Conservation (phyloP, 805 yeast genomes). For the Starmerella powellii region DNA sequence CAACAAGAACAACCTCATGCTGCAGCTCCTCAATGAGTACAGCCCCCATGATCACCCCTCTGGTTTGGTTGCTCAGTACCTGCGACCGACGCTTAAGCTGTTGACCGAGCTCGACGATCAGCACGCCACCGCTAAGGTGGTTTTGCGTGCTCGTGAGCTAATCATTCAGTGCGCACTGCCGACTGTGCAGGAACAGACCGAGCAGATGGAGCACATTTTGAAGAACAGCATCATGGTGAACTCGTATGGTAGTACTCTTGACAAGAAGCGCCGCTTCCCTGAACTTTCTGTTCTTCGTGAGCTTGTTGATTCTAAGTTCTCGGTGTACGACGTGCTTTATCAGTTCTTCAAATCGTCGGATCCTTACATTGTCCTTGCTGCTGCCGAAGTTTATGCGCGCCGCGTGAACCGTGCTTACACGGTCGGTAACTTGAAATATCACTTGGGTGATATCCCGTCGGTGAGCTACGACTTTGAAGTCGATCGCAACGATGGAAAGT, state of each 20-base stretch:
- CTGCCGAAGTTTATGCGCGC: constrained; percentile 91
- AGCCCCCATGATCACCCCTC: constrained; percentile 66
- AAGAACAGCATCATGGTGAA: constrained; percentile 83
- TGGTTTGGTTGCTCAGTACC: constrained; percentile 52
- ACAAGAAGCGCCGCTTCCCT: constrained; percentile 54
- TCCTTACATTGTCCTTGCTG: constrained; percentile 85
- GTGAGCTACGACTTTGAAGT: constrained; percentile 56
- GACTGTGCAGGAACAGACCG: constrained; percentile 88
- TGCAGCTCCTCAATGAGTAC: constrained; percentile 74
- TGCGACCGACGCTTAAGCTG: constrained; percentile 60
- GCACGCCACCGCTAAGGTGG: constrained; percentile 73
- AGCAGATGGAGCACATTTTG: constrained; percentile 91
- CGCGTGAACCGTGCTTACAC: constrained; percentile 96
- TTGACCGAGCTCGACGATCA: constrained; percentile 84
- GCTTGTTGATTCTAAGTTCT: constrained; percentile 90
- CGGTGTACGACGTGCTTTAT: constrained; percentile 88
- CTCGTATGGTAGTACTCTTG: constrained; percentile 48
- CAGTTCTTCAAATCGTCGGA: constrained; percentile 79
- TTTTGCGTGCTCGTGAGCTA: constrained; percentile 89
- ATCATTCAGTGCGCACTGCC: constrained; percentile 95
- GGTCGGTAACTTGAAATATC: constrained; percentile 61
- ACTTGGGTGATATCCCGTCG: constrained; percentile 42
- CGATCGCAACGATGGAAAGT: constrained; percentile 31
- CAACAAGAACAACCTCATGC: constrained; percentile 78
- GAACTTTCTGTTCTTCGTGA: constrained; percentile 69